Base-by-base conservation (phyloP, 352 stramenopile species). In the Pythium scleroteichum region DNA sequence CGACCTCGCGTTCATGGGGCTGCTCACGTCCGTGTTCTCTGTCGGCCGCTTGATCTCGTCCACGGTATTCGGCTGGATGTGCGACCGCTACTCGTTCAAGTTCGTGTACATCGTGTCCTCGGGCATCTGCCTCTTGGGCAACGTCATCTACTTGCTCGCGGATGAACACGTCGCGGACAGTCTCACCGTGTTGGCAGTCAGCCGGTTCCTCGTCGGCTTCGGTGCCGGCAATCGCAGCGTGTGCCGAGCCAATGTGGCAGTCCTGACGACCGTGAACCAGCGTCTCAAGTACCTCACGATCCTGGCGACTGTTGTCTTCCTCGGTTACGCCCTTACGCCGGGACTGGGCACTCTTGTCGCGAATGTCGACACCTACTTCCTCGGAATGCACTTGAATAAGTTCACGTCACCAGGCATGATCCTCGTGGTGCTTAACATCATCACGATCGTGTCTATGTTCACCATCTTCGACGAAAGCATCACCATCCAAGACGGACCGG, bases 1-100 rank as follows among this genome's bases (percentile, higher is more conserved):
- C 23, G 66, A 86, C 20, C 50, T 94, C 26, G 82, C 78, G 58
- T 90, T 87, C 63, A 94, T 94, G 84, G 84, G 82, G 0, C 41
- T 94, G 47, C 71, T 93, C 40, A 93, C 84, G 38, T 93, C 84
- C 22, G 75, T 91, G 40, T 93, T 93, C 63, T 90, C 77, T 9
- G 82, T 93, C n/a, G 84, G 84, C 2, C 60, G 84, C 12, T 72
- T 93, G 50, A 88, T 93, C 56, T 93, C 84, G 47, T 93, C 82
- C 42, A 90, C 76, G 1, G 59, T 91, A 23, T 91, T 93, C 46
- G 84, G 84, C 60, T 93, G 84, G 84, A 89, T 93, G 75, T 90
- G 84, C 69, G 84, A 93, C 50, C 80, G 55, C 48, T 92, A 88
- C 68, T 84, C 84, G 52, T 93, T 91, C 63, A 82, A 81, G 64